A percentile compares a stretch with the other conserved stretches of the same genome.
These are phyloP conservation scores for Fusarium sterilihyphosum DNA, from an alignment of 2,329 filamentous ascomycete genomes.

Conservation along the genomic window DNA sequence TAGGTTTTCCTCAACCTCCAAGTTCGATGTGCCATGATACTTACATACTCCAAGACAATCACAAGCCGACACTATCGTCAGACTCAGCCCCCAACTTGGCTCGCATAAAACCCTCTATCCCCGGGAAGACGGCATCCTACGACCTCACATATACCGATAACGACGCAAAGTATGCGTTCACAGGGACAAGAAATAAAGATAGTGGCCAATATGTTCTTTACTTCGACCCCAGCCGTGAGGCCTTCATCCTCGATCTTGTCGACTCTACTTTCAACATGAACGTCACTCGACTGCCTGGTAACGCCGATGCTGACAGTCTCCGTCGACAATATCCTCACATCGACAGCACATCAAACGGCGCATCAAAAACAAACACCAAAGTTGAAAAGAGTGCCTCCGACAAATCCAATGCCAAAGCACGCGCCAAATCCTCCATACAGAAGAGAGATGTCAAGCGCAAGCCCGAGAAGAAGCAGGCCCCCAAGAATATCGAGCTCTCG, in stretches of 20 bases:
- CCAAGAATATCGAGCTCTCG: constrained; percentile 48
- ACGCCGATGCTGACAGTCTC: constrained; percentile 70
- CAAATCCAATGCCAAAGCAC: constrained; percentile 41
- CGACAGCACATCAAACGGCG: constrained; percentile 43
- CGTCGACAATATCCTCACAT: constrained; percentile 75
- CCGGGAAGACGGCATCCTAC: constrained; percentile 62
- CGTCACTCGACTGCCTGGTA: constrained; percentile 74
- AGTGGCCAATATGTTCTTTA: constrained; percentile 73
- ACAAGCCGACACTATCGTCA: constrained; percentile 65
- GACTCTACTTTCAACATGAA: constrained; percentile 91
- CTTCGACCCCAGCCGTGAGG: constrained; percentile 78
- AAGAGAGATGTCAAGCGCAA: constrained; percentile 47
- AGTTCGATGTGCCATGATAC: neutral
- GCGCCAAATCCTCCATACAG: constrained; percentile 37
- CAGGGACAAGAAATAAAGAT: constrained; percentile 66
- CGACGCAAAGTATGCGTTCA: constrained; percentile 67
- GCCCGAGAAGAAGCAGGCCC: constrained; percentile 50
- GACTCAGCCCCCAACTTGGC: constrained; percentile 59
- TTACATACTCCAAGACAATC: constrained; percentile 61
- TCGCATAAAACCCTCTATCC: constrained; percentile 61
- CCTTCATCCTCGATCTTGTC: constrained; percentile 83
- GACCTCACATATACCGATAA: constrained; percentile 65
- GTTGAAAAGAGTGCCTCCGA: constrained; percentile 20
- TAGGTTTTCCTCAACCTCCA: constrained; percentile 50
- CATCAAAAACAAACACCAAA: constrained; percentile 25